Percentiles rank a stretch among this genome's conserved stretches.
phyloP scores from a whole-genome alignment of 164 flowering plant species.

The Dillenia suffruticosa region DNA sequence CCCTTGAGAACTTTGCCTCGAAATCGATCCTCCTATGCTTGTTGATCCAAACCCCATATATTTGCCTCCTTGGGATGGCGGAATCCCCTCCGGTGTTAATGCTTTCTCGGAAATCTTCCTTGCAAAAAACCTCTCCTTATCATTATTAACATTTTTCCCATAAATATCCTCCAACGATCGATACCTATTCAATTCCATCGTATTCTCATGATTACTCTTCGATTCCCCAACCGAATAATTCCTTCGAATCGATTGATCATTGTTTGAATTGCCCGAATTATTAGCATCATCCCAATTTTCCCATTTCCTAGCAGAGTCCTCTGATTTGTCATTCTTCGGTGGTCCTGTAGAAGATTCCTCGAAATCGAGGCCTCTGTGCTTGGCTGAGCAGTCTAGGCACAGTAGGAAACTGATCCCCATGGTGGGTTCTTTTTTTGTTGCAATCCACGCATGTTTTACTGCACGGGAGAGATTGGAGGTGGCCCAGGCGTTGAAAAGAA shows the following conservation, averaged over 20 bases:
- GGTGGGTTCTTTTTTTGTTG: constrained; percentile 19
- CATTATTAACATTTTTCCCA: constrained; percentile 6
- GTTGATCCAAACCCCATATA: constrained; percentile 23
- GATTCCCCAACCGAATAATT: constrained; percentile 17
- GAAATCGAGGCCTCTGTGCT: constrained; percentile 23
- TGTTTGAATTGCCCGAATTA: neutral
- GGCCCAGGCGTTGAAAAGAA: constrained; percentile 11
- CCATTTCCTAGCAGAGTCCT: constrained; percentile 13
- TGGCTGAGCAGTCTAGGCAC: constrained; percentile 28
- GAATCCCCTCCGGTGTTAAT: constrained; percentile 15
- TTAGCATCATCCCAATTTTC: constrained; percentile 15
- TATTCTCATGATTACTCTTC: neutral
- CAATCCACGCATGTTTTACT: constrained; percentile 23
- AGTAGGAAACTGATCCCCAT: constrained; percentile 25
- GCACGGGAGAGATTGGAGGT: constrained; percentile 12
- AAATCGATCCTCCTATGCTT: neutral
- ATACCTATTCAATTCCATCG: constrained; percentile 4
- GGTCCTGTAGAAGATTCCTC: constrained; percentile 6
- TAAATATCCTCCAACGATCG: constrained; percentile 8
- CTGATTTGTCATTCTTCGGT: neutral
- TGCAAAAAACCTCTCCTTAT: constrained; percentile 11
- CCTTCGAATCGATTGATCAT: constrained; percentile 5
- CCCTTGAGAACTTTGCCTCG: constrained; percentile 12
- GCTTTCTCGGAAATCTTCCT: constrained; percentile 13
- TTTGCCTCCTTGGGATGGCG: constrained; percentile 25